Conservation (phyloP, 2,329 filamentous ascomycete genomes). For the Trichophyton rubrum region DNA sequence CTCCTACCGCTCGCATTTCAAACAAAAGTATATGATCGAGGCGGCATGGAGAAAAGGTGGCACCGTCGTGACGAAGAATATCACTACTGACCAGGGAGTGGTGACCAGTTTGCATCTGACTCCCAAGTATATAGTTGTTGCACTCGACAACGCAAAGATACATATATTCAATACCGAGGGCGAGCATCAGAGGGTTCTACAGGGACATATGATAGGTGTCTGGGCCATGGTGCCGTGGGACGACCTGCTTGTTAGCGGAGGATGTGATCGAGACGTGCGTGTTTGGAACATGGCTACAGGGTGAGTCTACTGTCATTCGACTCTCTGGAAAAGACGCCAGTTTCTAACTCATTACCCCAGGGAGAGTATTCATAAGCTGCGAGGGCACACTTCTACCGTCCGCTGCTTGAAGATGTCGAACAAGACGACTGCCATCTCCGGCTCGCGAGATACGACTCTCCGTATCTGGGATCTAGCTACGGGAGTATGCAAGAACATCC, state of each 20-base stretch:
- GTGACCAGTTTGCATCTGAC: constrained; percentile 93
- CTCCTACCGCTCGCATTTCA: constrained; percentile 94
- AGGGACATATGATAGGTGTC: constrained; percentile 96
- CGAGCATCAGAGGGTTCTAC: constrained; percentile 72
- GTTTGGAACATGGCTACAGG: constrained; percentile 94
- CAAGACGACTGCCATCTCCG: constrained; percentile 84
- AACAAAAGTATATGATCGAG: constrained; percentile 92
- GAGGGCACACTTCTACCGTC: constrained; percentile 92
- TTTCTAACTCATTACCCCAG: constrained; percentile 32
- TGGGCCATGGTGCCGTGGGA: constrained; percentile 99
- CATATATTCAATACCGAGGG: constrained; percentile 94
- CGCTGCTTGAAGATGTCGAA: constrained; percentile 97
- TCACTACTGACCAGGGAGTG: constrained; percentile 91
- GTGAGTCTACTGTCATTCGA: constrained; percentile 36
- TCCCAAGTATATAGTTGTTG: constrained; percentile 91
- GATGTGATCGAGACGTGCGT: constrained; percentile 89
- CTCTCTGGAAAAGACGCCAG: background rate
- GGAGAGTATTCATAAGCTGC: constrained; percentile 64
- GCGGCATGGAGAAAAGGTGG: constrained; percentile 92
- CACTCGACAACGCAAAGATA: constrained; percentile 94
- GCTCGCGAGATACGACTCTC: constrained; percentile 85
- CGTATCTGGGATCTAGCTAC: constrained; percentile 95
- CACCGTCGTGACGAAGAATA: constrained; percentile 68
- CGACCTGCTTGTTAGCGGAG: constrained; percentile 86
- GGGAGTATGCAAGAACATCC: constrained; percentile 83